Conservation (phyloP, 192 early-diverging fungal species). For the Chytriomyces confervae region DNA sequence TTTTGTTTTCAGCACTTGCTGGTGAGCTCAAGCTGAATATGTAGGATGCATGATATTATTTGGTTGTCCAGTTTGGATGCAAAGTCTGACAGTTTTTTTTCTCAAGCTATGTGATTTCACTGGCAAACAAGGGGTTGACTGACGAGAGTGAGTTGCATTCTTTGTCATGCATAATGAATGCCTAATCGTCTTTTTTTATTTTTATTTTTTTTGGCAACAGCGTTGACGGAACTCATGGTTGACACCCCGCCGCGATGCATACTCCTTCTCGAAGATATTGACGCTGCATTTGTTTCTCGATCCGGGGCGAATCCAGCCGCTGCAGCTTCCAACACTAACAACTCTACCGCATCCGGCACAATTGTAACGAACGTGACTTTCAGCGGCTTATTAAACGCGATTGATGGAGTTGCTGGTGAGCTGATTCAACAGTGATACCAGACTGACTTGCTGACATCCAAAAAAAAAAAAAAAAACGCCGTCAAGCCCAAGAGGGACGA, state of each 20-base stretch:
- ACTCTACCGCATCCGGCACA: constrained; percentile 1
- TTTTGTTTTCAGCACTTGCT: constrained; percentile 64
- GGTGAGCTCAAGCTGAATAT: constrained; percentile 77
- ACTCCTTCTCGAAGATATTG: constrained; percentile 75
- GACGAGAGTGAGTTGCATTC: constrained; percentile 55
- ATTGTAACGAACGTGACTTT: constrained; percentile 52
- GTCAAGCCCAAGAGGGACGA: constrained; percentile 67
- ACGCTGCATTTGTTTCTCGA: constrained; percentile 72
- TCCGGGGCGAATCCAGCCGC: constrained; percentile 42
- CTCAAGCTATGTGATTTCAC: constrained; percentile 57
- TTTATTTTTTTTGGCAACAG: constrained; percentile 38
- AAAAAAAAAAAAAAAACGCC: background rate
- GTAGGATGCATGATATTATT: constrained; percentile 32
- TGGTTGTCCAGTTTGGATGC: too few relatives aligned
- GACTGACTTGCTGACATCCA: background rate
- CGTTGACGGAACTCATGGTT: constrained; percentile 52
- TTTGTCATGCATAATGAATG: too few relatives aligned
- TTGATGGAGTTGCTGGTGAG: constrained; percentile 68
- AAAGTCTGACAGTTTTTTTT: background rate
- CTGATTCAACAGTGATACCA: background rate
- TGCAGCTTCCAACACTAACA: background rate
- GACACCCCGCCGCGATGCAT: constrained; percentile 61
- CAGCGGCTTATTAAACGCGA: constrained; percentile 73
- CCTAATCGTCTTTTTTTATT: too few relatives aligned
- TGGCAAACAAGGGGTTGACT: constrained; percentile 68